These are phyloP conservation scores for Talaromyces atroroseus DNA, from an alignment of 2,329 filamentous ascomycete genomes.

Conservation along the genomic window DNA sequence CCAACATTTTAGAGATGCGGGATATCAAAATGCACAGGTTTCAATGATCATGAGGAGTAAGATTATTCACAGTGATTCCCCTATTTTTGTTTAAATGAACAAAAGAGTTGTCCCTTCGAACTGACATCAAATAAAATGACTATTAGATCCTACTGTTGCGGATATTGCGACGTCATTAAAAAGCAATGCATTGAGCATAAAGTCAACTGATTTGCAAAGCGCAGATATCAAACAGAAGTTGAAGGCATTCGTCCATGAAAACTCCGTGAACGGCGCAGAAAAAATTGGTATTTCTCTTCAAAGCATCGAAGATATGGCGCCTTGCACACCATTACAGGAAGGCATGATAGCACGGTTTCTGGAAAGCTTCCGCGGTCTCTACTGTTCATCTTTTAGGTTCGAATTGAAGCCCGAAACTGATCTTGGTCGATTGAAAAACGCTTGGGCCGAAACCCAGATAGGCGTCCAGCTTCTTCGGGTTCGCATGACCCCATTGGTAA, in stretches of 20 bases:
- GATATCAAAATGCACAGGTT: constrained; percentile 57
- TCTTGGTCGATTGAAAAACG: constrained; percentile 44
- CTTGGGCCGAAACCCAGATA: constrained; percentile 54
- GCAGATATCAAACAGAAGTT: constrained; percentile 56
- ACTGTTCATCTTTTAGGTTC: constrained; percentile 73
- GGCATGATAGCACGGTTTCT: constrained; percentile 73
- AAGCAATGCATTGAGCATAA: not conserved
- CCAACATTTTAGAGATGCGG: constrained; percentile 56
- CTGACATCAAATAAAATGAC: constrained; percentile 33
- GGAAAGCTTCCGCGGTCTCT: constrained; percentile 53
- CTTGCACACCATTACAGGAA: constrained; percentile 80
- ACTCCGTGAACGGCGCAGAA: constrained; percentile 50
- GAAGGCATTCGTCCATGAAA: constrained; percentile 58
- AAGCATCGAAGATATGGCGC: constrained; percentile 67
- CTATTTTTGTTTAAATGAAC: not conserved
- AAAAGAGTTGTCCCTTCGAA: not conserved
- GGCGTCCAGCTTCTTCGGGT: constrained; percentile 64
- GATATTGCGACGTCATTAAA: constrained; percentile 31
- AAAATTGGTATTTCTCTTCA: constrained; percentile 47
- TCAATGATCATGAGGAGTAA: constrained; percentile 61
- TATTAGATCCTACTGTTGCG: constrained; percentile 33
- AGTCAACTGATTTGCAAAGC: constrained; percentile 19
- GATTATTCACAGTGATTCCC: constrained; percentile 37
- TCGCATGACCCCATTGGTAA: constrained; percentile 63
- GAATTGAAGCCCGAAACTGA: constrained; percentile 45